A percentile compares a stretch with the other conserved stretches of the same genome.
Conservation (phyloP, 2,329 filamentous ascomycete species). For the Monosporascus ibericus region DNA sequence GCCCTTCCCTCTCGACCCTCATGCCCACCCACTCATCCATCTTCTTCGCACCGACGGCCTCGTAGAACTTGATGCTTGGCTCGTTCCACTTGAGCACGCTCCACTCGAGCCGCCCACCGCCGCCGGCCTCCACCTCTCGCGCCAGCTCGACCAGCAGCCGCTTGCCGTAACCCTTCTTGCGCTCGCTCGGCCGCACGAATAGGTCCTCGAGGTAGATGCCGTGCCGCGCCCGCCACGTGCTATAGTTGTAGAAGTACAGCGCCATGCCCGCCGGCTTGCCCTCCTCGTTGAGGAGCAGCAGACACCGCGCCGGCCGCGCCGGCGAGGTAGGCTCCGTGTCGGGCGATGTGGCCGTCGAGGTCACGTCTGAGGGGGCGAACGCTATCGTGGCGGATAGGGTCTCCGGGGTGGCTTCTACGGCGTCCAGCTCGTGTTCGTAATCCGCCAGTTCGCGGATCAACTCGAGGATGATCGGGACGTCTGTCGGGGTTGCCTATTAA, state of each 20-base stretch:
- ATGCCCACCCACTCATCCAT: slow-evolving; percentile 71
- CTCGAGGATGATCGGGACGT: slow-evolving; percentile 72
- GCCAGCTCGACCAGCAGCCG: slow-evolving; percentile 69
- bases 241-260: slow-evolving; percentile 93
- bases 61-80: slow-evolving; percentile 83
- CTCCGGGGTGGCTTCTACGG: slow-evolving; percentile 72
- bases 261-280: slow-evolving; percentile 65
- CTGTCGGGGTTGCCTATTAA: slow-evolving; percentile 36
- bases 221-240: slow-evolving; percentile 80
- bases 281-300: slow-evolving; percentile 54
- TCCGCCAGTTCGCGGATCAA: slow-evolving; percentile 81
- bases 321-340: slow-evolving; percentile 49
- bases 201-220: slow-evolving; percentile 93
- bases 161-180: slow-evolving; percentile 76
- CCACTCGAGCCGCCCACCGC: slow-evolving; percentile 80
- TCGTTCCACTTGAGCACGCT: slow-evolving; percentile 89
- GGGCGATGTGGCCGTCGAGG: slow-evolving; percentile 31
- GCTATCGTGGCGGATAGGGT: slow-evolving; percentile 70
- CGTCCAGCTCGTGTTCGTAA: slow-evolving; percentile 73
- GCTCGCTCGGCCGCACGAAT: slow-evolving; percentile 66
- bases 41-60: slow-evolving; percentile 58
- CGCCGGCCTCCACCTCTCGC: slow-evolving; percentile 67
- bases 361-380: slow-evolving; percentile 55
- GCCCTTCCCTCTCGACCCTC: slow-evolving; percentile 62
- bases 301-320: slow-evolving; percentile 64